A percentile compares a stretch with the other conserved stretches of the same genome.
Conservation (phyloP, 805 yeast genomes). For the Martiniozyma abietophila region DNA sequence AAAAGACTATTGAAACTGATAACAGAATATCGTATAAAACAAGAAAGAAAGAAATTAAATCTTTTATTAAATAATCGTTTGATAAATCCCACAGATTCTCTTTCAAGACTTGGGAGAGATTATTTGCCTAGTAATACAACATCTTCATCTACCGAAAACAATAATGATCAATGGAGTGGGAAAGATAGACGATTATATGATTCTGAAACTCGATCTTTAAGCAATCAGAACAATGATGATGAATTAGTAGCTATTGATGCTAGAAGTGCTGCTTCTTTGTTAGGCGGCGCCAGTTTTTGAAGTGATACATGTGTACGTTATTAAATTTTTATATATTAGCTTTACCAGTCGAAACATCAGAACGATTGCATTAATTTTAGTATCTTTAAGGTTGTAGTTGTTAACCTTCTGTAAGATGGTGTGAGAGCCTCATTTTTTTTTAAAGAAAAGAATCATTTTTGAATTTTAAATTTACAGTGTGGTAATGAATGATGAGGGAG, state of each 20-base stretch:
- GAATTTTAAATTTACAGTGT: too few relatives aligned
- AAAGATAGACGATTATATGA: too few relatives aligned
- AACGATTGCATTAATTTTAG: too few relatives aligned
- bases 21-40: conserved; percentile 68
- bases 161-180: conserved; percentile 29
- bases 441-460: too few relatives aligned
- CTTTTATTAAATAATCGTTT: conserved; percentile 53
- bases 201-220: too few relatives aligned
- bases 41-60: conserved; percentile 71
- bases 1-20: conserved; percentile 45
- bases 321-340: too few relatives aligned
- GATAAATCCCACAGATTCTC: conserved; percentile 26
- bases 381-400: too few relatives aligned
- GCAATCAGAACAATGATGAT: conserved; percentile 20
- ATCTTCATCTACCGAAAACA: background rate
- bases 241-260: conserved; percentile 44
- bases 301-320: too few relatives aligned
- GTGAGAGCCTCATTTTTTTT: too few relatives aligned
- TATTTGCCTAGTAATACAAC: background rate
- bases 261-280: conserved; percentile 72
- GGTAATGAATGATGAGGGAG: background rate
- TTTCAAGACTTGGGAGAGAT: conserved; percentile 75
- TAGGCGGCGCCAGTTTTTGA: too few relatives aligned
- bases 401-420: too few relatives aligned
- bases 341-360: too few relatives aligned